These are phyloP conservation scores for Xylaria sp. DNA, from an alignment of 2,329 filamentous ascomycete species.

Conservation along the genomic window DNA sequence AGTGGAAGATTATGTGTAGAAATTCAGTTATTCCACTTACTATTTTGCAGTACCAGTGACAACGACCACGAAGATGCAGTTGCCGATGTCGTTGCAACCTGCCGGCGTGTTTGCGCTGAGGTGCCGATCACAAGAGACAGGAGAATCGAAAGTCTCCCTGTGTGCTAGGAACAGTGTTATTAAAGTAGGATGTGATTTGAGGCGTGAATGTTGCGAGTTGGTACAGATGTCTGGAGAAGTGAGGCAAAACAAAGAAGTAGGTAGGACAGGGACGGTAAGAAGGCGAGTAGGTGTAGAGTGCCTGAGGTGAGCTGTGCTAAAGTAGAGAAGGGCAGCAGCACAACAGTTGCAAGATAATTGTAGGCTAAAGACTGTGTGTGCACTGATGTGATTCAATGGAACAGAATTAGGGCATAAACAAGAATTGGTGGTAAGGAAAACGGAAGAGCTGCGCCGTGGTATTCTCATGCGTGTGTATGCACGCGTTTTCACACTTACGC, in stretches of 20 bases:
- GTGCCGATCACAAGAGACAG: background rate
- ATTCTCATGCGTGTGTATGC: no score
- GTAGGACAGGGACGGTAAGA: background rate
- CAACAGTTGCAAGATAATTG: background rate
- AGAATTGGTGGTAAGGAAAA: no score
- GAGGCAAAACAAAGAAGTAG: background rate
- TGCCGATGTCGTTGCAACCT: background rate
- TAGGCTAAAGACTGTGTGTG: background rate
- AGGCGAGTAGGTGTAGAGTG: background rate
- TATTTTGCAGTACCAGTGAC: background rate
- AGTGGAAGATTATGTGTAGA: background rate
- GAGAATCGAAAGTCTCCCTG: background rate
- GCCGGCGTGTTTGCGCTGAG: background rate
- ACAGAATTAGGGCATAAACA: background rate
- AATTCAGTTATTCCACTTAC: background rate
- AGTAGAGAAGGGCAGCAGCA: background rate
- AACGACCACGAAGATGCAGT: background rate
- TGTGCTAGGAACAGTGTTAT: background rate
- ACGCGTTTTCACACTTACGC: no score
- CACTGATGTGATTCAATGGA: background rate
- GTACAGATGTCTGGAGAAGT: background rate
- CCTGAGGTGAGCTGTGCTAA: background rate
- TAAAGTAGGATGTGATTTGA: background rate
- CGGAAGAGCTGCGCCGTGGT: no score
- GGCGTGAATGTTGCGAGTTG: background rate